phyloP scores from a whole-genome alignment of 371 early-diverging fungal species.

The Mucor racemosus region DNA sequence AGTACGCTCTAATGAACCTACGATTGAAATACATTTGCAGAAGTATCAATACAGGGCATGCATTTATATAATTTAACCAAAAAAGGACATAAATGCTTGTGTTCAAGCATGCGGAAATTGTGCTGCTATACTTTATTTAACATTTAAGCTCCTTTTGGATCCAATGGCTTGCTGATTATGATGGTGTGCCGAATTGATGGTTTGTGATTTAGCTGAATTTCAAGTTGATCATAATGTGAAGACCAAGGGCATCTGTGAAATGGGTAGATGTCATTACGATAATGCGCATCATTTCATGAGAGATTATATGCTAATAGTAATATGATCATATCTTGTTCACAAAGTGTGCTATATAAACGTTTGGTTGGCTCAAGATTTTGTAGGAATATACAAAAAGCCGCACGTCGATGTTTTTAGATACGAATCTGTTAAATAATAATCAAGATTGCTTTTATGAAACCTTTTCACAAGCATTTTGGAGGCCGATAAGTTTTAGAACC shows the following conservation, averaged over 20 bases:
- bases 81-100: not conserved
- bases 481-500: too few relatives aligned
- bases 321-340: not conserved
- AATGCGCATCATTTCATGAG: not conserved
- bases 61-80: not conserved
- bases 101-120: not conserved
- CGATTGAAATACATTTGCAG: not conserved
- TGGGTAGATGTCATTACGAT: not conserved
- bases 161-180: not conserved
- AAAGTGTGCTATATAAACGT: not conserved
- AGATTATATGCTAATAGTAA: not conserved
- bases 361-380: not conserved
- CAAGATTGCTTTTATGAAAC: too few relatives aligned
- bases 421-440: too few relatives aligned
- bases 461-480: too few relatives aligned
- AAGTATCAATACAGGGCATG: not conserved
- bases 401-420: too few relatives aligned
- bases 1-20: not conserved
- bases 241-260: not conserved
- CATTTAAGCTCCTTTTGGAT: not conserved
- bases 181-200: not conserved
- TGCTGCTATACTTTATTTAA: not conserved
- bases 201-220: not conserved
- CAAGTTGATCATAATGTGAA: not conserved
- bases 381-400: not conserved